Percentiles rank a stretch among this genome's conserved stretches.
phyloP scores from a whole-genome alignment of 73 alveolate genomes.

The Paramecium sonneborni region DNA sequence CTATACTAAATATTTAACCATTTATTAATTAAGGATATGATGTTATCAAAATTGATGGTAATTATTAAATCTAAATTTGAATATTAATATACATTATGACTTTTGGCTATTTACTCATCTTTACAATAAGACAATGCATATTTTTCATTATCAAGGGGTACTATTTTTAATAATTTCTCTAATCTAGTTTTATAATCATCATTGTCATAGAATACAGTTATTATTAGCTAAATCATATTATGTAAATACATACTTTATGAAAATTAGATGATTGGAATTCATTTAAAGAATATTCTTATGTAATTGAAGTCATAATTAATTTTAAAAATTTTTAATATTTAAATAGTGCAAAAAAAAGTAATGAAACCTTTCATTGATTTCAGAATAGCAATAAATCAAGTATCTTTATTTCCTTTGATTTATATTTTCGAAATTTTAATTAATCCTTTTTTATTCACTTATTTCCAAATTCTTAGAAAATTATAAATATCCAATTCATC shows the following conservation, averaged over 20 bases:
- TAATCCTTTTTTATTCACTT: not conserved
- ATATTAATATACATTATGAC: not conserved
- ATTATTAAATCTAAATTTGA: not conserved
- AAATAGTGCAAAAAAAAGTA: not conserved
- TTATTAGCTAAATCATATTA: not conserved
- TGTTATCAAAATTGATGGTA: not conserved
- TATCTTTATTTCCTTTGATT: not conserved
- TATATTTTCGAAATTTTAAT: not conserved
- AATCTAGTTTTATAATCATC: not conserved
- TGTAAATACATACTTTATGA: not conserved
- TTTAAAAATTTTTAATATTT: not conserved
- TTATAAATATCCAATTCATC: not conserved
- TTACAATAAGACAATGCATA: not conserved
- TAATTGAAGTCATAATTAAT: not conserved
- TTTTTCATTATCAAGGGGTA: not conserved
- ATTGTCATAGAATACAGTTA: not conserved
- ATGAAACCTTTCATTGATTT: not conserved
- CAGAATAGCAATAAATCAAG: not conserved
- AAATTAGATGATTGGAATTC: not conserved
- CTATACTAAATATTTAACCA: not conserved
- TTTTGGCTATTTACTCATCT: not conserved
- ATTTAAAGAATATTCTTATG: not conserved
- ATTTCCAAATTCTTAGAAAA: not conserved
- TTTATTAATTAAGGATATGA: not conserved
- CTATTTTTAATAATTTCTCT: not conserved